phyloP scores from a whole-genome alignment of 345 rosid genomes.

The Brassica rapa region DNA sequence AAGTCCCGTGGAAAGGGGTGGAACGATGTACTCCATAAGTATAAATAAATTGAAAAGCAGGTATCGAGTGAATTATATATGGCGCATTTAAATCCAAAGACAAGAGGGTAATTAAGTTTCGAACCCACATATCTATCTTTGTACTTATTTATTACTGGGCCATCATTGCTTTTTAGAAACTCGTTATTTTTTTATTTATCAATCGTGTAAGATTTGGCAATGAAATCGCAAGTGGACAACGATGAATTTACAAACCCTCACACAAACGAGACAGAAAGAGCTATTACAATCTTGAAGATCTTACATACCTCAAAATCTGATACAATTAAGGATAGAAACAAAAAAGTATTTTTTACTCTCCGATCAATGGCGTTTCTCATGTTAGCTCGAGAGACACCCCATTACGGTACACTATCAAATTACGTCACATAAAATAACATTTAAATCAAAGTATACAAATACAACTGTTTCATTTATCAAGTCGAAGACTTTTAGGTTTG shows the following conservation, averaged over 20 bases:
- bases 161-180: too few relatives aligned
- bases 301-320: neutral
- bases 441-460: neutral
- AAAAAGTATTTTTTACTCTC: neutral
- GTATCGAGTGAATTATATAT: neutral
- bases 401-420: neutral
- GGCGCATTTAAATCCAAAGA: neutral
- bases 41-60: neutral
- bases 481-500: slow-evolving; percentile 18
- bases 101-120: neutral
- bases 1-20: slow-evolving; percentile 19
- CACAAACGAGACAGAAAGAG: neutral
- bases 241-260: neutral
- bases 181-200: too few relatives aligned
- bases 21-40: neutral
- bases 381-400: neutral
- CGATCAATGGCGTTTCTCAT: neutral
- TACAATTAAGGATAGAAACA: neutral
- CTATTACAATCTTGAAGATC: neutral
- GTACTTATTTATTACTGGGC: too few relatives aligned
- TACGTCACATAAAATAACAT: neutral
- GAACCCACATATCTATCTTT: neutral
- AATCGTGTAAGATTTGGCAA: too few relatives aligned
- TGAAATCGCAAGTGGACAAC: neutral
- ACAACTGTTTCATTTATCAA: slow-evolving; percentile 27